A percentile compares a stretch with the other conserved stretches of the same genome.
phyloP scores from a whole-genome alignment of 2,329 filamentous ascomycete species.

The Phyllosticta capitalensis region DNA sequence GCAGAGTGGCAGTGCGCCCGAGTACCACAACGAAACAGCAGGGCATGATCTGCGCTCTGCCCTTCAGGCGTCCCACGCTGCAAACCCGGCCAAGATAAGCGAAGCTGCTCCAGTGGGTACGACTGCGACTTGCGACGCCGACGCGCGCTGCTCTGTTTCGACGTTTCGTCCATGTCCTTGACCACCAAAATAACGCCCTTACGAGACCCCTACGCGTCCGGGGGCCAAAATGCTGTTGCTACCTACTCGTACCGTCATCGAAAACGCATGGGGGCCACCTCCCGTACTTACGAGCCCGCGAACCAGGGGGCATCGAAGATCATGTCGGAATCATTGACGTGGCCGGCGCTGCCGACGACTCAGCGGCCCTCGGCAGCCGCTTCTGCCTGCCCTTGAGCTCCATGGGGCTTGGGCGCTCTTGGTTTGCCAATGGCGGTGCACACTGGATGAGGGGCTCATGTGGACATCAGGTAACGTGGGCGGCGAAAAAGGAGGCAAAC shows the following conservation, averaged over 20 bases:
- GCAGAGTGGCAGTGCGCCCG: not conserved
- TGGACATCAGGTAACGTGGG: not conserved
- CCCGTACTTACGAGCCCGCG: not conserved
- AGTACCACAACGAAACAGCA: not conserved
- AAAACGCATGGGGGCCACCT: not conserved
- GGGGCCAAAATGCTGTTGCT: not conserved
- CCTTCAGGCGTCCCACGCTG: not conserved
- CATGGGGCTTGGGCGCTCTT: not conserved
- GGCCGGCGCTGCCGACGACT: not conserved
- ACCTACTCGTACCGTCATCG: not conserved
- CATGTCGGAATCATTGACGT: not conserved
- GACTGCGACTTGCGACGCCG: not conserved
- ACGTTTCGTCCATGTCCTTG: not conserved
- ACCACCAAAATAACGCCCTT: too few species aligned
- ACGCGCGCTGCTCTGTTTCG: not conserved
- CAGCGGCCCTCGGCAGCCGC: not conserved
- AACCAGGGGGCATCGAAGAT: not conserved
- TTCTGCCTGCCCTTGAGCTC: not conserved
- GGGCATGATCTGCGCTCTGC: not conserved
- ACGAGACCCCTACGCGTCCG: not conserved
- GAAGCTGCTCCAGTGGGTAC: not conserved
- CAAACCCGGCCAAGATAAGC: not conserved
- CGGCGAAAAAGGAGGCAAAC: not conserved
- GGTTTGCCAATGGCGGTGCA: not conserved
- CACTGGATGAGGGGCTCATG: not conserved